Percentiles rank a stretch among this genome's conserved stretches.
These are phyloP conservation scores for Meyerozyma athensensis DNA, from an alignment of 1,139 yeast species.

Conservation along the genomic window DNA sequence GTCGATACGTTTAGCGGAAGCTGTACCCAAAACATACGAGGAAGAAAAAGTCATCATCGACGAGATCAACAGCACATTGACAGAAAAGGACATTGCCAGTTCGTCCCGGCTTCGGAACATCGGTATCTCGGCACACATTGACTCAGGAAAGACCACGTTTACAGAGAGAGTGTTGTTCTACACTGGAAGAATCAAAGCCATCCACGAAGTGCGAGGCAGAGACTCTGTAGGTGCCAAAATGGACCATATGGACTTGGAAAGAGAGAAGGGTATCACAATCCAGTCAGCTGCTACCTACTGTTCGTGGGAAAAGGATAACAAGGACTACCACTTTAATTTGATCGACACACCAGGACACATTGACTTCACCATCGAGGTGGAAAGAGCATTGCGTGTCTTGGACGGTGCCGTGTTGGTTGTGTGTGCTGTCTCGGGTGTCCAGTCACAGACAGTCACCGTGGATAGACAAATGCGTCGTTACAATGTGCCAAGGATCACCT, in stretches of 20 bases:
- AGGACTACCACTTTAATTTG: slow-evolving; percentile 68
- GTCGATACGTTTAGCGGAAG: slow-evolving; percentile 5
- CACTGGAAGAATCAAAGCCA: slow-evolving; percentile 95
- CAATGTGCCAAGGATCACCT: slow-evolving; percentile 93
- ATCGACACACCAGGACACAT: slow-evolving; percentile 54
- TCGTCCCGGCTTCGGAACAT: slow-evolving; percentile 75
- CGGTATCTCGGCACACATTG: slow-evolving; percentile 87
- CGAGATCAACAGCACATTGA: slow-evolving; percentile 47
- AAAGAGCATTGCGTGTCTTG: slow-evolving; percentile 90
- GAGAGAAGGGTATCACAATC: slow-evolving; percentile 40
- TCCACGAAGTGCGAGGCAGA: slow-evolving; percentile 96
- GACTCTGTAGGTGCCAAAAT: slow-evolving; percentile 97
- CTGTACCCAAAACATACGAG: slow-evolving; percentile 48
- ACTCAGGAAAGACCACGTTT: slow-evolving; percentile 17
- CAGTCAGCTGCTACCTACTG: slow-evolving; percentile 99
- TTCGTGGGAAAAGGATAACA: slow-evolving; percentile 78
- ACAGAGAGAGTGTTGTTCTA: slow-evolving; percentile 95
- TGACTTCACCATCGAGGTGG: slow-evolving; percentile 97
- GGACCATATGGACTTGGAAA: slow-evolving; percentile 24
- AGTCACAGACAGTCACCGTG: slow-evolving; percentile 96
- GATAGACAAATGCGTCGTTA: slow-evolving; percentile 99
- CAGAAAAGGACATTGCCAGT: slow-evolving; percentile 53
- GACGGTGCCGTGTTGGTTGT: slow-evolving; percentile 98
- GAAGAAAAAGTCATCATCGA: slow-evolving; percentile 69
- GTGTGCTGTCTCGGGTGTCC: slow-evolving; percentile 98